A percentile compares a stretch with the other conserved stretches of the same genome.
phyloP scores from a whole-genome alignment of 2,329 filamentous ascomycete genomes.

The Chrysoporthe deuterocubensis region DNA sequence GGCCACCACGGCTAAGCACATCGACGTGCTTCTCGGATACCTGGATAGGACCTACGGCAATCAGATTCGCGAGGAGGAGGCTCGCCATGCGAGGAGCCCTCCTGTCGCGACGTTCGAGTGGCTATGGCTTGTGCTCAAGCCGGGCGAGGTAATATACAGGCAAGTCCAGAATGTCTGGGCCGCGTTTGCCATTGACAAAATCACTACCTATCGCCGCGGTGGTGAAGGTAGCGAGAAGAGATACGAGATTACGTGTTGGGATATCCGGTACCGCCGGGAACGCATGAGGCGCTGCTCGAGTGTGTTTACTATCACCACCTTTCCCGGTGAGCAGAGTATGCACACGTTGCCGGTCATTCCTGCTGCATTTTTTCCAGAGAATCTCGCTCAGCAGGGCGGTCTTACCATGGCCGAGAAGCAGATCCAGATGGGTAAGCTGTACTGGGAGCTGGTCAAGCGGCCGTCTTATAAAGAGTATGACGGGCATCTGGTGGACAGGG shows the following conservation, averaged over 20 bases:
- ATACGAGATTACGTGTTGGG: slow-evolving; percentile 46
- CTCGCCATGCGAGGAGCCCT: slow-evolving; percentile 41
- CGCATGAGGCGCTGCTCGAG: slow-evolving; percentile 44
- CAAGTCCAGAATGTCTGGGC: slow-evolving; percentile 46
- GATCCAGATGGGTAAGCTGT: slow-evolving; percentile 47
- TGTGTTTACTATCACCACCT: slow-evolving; percentile 42
- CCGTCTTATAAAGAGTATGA: slow-evolving; percentile 53
- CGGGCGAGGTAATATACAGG: slow-evolving; percentile 49
- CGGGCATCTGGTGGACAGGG: slow-evolving; percentile 43
- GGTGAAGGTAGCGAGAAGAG: slow-evolving; percentile 15
- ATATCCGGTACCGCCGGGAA: slow-evolving; percentile 41
- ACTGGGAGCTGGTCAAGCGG: slow-evolving; percentile 52
- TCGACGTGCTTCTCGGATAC: slow-evolving; percentile 50
- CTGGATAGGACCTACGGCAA: slow-evolving; percentile 45
- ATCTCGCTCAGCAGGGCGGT: slow-evolving; percentile 36
- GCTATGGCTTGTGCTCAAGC: slow-evolving; percentile 52
- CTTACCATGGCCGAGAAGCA: slow-evolving; percentile 42
- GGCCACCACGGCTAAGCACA: slow-evolving; percentile 46
- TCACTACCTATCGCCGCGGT: slow-evolving; percentile 28
- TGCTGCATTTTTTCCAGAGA: slow-evolving; percentile 46
- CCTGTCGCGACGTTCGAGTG: slow-evolving; percentile 50
- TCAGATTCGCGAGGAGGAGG: slow-evolving; percentile 45
- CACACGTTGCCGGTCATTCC: slow-evolving; percentile 47
- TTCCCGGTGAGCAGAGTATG: slow-evolving; percentile 50
- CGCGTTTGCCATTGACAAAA: slow-evolving; percentile 46